Percentiles rank a stretch among this genome's conserved stretches.
Conservation (phyloP, 192 early-diverging fungal species). For the Coemansia sp. region DNA sequence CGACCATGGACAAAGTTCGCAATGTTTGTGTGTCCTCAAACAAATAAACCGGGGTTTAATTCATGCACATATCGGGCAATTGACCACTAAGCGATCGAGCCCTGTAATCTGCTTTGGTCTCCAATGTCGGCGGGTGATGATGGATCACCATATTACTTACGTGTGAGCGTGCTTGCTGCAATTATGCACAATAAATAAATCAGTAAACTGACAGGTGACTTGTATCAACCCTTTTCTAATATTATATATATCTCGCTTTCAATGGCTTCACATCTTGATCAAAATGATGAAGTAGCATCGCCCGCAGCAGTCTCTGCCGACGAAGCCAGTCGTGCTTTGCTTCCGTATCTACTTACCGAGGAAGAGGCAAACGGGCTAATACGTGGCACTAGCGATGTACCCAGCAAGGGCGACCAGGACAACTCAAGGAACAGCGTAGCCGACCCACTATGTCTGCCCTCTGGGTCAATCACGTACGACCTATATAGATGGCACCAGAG, state of each 20-base stretch:
- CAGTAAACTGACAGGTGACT: background rate
- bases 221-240: background rate
- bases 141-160: background rate
- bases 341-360: slow-evolving; percentile 34
- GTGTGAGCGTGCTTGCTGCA: background rate
- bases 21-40: background rate
- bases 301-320: slow-evolving; percentile 15
- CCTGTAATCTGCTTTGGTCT: too few species aligned
- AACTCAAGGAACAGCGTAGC: slow-evolving; percentile 15
- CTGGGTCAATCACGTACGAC: slow-evolving; percentile 81
- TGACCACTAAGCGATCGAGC: background rate
- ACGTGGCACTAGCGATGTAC: slow-evolving; percentile 6
- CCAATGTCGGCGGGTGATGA: too few species aligned
- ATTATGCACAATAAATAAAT: too few species aligned
- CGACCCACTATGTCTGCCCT: slow-evolving; percentile 59
- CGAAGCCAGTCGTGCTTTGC: slow-evolving; percentile 27
- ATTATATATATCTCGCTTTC: background rate
- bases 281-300: background rate
- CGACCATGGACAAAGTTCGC: background rate
- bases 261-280: background rate
- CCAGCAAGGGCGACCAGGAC: slow-evolving; percentile 9
- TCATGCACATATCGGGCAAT: background rate
- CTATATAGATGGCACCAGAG: slow-evolving; percentile 81
- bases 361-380: slow-evolving; percentile 27
- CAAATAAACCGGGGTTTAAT: background rate